Conservation (phyloP, 441 rosid genomes). For the Geranium incanum region DNA sequence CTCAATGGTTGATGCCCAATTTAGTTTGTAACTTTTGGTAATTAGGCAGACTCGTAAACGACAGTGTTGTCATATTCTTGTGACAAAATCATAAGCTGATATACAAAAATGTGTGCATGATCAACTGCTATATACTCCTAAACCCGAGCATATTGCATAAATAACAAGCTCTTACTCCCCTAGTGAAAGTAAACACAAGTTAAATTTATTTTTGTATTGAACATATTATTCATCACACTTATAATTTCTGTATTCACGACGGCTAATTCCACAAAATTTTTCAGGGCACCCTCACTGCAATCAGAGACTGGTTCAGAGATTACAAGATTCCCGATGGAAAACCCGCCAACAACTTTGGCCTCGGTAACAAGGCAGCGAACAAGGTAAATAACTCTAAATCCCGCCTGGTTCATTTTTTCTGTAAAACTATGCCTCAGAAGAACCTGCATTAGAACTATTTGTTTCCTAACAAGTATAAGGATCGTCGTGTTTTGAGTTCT, state of each 20-base stretch:
- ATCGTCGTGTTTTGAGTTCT: background rate
- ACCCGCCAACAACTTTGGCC: constrained; percentile 93
- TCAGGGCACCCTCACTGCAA: constrained; percentile 82
- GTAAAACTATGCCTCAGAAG: background rate
- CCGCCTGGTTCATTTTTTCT: background rate
- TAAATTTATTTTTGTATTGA: background rate
- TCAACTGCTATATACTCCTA: too few species aligned
- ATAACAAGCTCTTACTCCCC: background rate
- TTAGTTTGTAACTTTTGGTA: too few species aligned
- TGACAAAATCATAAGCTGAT: background rate
- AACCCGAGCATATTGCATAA: background rate
- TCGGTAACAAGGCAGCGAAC: constrained; percentile 81
- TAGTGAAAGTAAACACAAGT: background rate
- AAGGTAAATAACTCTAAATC: constrained; percentile 39
- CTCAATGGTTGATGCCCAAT: background rate
- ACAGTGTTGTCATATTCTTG: background rate
- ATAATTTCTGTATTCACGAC: background rate
- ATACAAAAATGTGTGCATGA: too few species aligned
- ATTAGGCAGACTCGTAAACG: background rate
- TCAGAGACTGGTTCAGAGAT: constrained; percentile 92
- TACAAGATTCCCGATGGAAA: constrained; percentile 95
- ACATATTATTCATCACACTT: background rate
- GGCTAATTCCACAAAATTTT: constrained; percentile 14
- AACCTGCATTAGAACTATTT: too few species aligned
- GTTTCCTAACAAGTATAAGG: too few species aligned